A percentile compares a stretch with the other conserved stretches of the same genome.
phyloP scores from a whole-genome alignment of 75 land plant species.

The Isoetes taiwanensis region DNA sequence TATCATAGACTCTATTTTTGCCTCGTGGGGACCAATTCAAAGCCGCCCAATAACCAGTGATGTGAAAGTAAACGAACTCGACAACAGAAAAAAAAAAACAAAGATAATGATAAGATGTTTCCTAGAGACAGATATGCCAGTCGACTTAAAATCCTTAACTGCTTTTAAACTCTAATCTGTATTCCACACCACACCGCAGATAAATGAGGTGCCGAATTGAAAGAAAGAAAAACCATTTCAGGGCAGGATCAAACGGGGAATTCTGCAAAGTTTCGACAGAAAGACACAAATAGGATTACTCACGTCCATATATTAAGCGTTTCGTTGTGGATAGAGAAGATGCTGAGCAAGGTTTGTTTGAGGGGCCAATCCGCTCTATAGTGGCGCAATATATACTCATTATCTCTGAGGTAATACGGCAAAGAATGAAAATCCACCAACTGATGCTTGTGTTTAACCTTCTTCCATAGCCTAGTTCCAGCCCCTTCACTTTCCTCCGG shows the following conservation, averaged over 20 bases:
- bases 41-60: no score
- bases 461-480: slow-evolving; percentile 53
- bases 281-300: slow-evolving; percentile 5
- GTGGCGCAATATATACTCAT: slow-evolving; percentile 63
- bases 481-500: slow-evolving; percentile 8
- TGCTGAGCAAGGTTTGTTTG: slow-evolving; percentile 54
- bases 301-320: slow-evolving; percentile 97
- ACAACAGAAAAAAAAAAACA: no score
- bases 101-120: no score
- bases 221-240: no score
- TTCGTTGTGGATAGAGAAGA: slow-evolving; percentile 91
- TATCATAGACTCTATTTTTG: no score
- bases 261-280: neutral
- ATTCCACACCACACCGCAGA: no score
- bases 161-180: no score
- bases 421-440: slow-evolving; percentile 66
- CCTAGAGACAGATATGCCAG: no score
- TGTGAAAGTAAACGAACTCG: no score
- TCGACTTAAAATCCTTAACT: no score
- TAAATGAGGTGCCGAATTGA: no score
- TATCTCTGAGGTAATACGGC: slow-evolving; percentile 75
- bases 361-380: slow-evolving; percentile 87
- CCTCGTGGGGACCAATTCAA: no score
- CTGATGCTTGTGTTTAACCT: slow-evolving; percentile 45
- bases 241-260: neutral